phyloP scores from a whole-genome alignment of 2,329 filamentous ascomycete genomes.

The Chalara sp. region DNA sequence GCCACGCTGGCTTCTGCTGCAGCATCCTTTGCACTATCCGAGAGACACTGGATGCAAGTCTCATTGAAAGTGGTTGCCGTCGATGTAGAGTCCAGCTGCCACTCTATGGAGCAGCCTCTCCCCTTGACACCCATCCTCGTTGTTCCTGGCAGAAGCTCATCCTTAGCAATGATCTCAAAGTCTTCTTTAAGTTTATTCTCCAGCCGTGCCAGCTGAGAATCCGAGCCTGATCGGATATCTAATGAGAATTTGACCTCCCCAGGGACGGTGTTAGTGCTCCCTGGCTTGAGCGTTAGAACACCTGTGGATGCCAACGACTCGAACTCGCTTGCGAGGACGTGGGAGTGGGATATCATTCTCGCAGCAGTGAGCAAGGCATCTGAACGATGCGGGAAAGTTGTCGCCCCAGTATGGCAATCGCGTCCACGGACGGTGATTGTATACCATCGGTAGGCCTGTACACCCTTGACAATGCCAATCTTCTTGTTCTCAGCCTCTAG shows the following conservation, averaged over 20 bases:
- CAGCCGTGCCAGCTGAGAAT: too few relatives aligned
- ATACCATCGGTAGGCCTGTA: conserved; percentile 61
- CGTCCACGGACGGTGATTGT: conserved; percentile 51
- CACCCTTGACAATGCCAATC: conserved; percentile 63
- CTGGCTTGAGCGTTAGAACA: conserved; percentile 14
- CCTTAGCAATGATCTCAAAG: too few relatives aligned
- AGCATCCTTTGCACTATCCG: conserved; percentile 7
- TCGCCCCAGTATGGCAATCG: conserved; percentile 21
- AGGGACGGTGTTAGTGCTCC: too few relatives aligned
- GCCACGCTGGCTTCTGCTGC: conserved; percentile 15
- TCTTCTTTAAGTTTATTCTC: too few relatives aligned
- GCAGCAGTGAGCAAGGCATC: conserved; percentile 54
- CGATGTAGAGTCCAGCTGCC: too few relatives aligned
- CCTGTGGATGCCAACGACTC: conserved; percentile 19
- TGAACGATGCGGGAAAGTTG: conserved; percentile 48
- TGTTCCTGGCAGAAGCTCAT: too few relatives aligned
- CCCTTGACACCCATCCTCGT: too few relatives aligned
- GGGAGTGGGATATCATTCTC: conserved; percentile 15
- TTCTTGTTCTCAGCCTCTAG: conserved; percentile 56
- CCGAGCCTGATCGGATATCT: too few relatives aligned
- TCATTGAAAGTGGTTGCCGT: too few relatives aligned
- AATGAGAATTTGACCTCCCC: too few relatives aligned
- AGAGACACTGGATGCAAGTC: too few relatives aligned
- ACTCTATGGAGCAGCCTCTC: too few relatives aligned
- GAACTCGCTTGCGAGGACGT: conserved; percentile 11